Percentiles rank a stretch among this genome's conserved stretches.
Evolutionary conservation across 352 stramenopile genomes (phyloP).

Genomic region (Globisporangium paroecandrum): DNA sequence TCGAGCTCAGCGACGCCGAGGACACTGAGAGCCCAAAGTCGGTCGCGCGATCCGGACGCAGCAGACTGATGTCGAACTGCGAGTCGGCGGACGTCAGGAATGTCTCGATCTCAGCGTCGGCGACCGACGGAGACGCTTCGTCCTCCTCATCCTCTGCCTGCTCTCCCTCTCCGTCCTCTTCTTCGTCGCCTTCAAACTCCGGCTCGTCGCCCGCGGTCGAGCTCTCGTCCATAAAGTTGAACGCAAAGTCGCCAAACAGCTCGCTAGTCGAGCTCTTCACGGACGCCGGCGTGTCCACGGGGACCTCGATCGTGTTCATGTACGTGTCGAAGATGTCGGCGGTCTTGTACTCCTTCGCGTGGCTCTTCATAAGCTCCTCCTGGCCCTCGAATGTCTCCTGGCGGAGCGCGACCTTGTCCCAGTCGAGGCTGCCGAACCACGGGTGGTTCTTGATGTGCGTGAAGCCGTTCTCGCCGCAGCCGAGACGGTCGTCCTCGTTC

Average conservation of each 20-base stretch:
- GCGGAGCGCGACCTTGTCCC: constrained; percentile 65
- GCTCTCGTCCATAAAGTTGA: constrained; percentile 74
- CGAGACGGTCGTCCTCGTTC: constrained; percentile 90
- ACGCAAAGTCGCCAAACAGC: constrained; percentile 80
- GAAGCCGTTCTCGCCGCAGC: constrained; percentile 85
- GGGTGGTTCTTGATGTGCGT: constrained; percentile 85
- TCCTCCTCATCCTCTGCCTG: constrained; percentile 26
- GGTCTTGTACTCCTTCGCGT: constrained; percentile 78
- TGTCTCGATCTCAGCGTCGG: constrained; percentile 36
- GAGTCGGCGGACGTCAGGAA: constrained; percentile 49
- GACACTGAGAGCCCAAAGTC: constrained; percentile 61
- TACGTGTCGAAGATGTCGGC: constrained; percentile 85
- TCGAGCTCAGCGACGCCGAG: constrained; percentile 54
- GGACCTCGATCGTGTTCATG: constrained; percentile 84
- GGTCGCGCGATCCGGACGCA: constrained; percentile 61
- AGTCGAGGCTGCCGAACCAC: constrained; percentile 88
- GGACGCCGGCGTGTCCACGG: constrained; percentile 77
- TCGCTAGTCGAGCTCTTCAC: constrained; percentile 69
- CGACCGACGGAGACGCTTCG: constrained; percentile 18
- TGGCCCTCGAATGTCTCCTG: constrained; percentile 66
- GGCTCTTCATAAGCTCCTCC: constrained; percentile 71
- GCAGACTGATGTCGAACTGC: constrained; percentile 70
- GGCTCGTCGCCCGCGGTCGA: constrained; percentile 23
- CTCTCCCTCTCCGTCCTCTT: constrained; percentile 31
- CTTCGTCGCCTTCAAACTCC: constrained; percentile 22